These are phyloP conservation scores for Diaporthe citriasiana DNA, from an alignment of 2,329 filamentous ascomycete species.

Conservation along the genomic window DNA sequence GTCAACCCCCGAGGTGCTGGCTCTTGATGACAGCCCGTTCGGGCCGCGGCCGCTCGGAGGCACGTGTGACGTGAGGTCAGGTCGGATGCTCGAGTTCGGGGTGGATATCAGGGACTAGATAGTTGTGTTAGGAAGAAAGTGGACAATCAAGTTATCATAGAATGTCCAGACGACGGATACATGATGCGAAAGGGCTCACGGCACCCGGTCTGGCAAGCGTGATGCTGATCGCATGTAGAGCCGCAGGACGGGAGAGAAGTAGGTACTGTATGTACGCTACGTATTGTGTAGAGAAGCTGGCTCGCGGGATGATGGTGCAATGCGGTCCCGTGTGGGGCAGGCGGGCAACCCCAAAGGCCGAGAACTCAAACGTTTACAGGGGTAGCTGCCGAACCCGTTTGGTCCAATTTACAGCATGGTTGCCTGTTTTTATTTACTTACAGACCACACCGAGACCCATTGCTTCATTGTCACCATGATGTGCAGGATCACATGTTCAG, in stretches of 20 bases:
- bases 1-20: constrained; percentile 12
- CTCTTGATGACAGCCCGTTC: constrained; percentile 26
- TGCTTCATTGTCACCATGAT: not conserved
- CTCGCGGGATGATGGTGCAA: constrained; percentile 33
- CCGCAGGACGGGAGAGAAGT: not conserved
- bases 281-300: not conserved
- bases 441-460: not conserved
- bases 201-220: constrained; percentile 27
- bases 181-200: constrained; percentile 30
- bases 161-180: constrained; percentile 26
- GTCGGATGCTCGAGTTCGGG: constrained; percentile 11
- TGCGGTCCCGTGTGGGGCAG: constrained; percentile 31
- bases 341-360: not conserved
- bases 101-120: not conserved
- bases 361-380: constrained; percentile 4
- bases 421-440: not conserved
- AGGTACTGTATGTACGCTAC: not conserved
- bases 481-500: not conserved
- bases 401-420: too few relatives aligned
- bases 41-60: constrained; percentile 32
- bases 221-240: constrained; percentile 30
- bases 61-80: constrained; percentile 11
- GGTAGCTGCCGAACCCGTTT: constrained; percentile 6
- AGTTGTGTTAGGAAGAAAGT: not conserved
- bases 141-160: not conserved